phyloP scores from a whole-genome alignment of 495 filamentous ascomycete genomes.

The Symbiotaphrina buchneri region DNA sequence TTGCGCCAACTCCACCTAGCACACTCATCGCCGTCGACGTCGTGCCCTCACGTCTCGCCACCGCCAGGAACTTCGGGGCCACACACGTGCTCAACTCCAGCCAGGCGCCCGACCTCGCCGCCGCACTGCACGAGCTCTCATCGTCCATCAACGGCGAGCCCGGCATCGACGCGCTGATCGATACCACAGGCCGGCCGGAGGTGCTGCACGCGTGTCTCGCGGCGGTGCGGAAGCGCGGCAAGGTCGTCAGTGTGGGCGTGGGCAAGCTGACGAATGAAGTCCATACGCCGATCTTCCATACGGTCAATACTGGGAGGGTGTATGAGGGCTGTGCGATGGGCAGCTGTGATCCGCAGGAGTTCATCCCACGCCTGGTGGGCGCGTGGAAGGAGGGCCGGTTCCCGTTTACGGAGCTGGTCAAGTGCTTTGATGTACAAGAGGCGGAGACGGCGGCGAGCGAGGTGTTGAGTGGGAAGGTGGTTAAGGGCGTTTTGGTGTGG shows the following conservation, averaged over 20 bases:
- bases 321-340: conserved; percentile 6
- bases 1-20: too few relatives aligned
- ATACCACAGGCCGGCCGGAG: conserved; percentile 6
- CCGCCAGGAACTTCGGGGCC: too few relatives aligned
- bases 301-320: conserved; percentile 4
- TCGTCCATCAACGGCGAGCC: too few relatives aligned
- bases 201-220: conserved; percentile 1
- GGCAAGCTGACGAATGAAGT: conserved; percentile 5
- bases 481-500: conserved; percentile 6
- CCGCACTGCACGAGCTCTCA: too few relatives aligned
- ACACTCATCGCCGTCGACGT: too few relatives aligned
- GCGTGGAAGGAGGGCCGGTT: conserved; percentile 5
- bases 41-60: too few relatives aligned
- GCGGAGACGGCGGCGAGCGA: conserved; percentile 5
- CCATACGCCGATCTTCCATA: conserved; percentile 4
- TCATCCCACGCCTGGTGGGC: conserved; percentile 6
- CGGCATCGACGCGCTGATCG: conserved; percentile 5
- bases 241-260: conserved; percentile 6
- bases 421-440: conserved; percentile 3
- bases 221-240: conserved; percentile 5
- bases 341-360: conserved; percentile 7
- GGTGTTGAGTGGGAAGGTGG: conserved; percentile 5
- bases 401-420: conserved; percentile 7
- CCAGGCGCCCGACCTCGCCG: too few relatives aligned
- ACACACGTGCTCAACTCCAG: too few relatives aligned